Percentiles rank a stretch among this genome's conserved stretches.
Evolutionary conservation across 176 grass and related monocot genomes (phyloP).

Genomic region (Tuctoria greenei): DNA sequence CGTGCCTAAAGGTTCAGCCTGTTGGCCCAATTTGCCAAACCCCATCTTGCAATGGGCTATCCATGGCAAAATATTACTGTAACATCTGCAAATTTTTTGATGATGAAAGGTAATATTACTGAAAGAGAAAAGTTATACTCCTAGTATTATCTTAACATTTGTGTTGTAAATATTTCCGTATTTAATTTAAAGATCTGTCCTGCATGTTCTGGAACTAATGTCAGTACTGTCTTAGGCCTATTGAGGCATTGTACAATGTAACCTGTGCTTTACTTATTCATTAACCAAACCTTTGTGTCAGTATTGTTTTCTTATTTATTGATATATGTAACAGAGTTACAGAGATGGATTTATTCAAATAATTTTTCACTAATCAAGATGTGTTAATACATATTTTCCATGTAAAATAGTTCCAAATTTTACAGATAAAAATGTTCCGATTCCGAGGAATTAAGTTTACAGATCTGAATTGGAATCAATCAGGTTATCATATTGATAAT

Average conservation of each 20-base stretch:
- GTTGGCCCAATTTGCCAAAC: constrained; percentile 82
- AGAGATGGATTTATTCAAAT: background rate
- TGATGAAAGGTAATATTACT: constrained; percentile 84
- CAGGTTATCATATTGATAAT: background rate
- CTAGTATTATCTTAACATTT: background rate
- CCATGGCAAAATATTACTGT: constrained; percentile 98
- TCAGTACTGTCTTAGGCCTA: background rate
- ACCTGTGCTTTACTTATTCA: background rate
- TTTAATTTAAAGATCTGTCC: background rate
- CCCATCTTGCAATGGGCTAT: constrained; percentile 57
- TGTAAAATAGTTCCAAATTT: background rate
- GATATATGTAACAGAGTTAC: background rate
- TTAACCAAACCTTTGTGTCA: constrained; percentile 4
- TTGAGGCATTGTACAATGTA: constrained; percentile 11
- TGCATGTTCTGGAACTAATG: background rate
- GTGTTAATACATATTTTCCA: background rate
- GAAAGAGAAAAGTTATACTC: background rate
- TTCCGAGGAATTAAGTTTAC: background rate
- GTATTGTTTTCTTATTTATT: constrained; percentile 16
- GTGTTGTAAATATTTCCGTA: background rate
- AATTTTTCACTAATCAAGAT: background rate
- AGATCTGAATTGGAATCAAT: background rate
- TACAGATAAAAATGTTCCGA: no score
- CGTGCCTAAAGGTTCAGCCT: constrained; percentile 83
- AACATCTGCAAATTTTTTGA: constrained; percentile 99